Percentiles rank a stretch among this genome's conserved stretches.
Conservation (phyloP, 208 protist genomes). For the Leishmania gerbilli region DNA sequence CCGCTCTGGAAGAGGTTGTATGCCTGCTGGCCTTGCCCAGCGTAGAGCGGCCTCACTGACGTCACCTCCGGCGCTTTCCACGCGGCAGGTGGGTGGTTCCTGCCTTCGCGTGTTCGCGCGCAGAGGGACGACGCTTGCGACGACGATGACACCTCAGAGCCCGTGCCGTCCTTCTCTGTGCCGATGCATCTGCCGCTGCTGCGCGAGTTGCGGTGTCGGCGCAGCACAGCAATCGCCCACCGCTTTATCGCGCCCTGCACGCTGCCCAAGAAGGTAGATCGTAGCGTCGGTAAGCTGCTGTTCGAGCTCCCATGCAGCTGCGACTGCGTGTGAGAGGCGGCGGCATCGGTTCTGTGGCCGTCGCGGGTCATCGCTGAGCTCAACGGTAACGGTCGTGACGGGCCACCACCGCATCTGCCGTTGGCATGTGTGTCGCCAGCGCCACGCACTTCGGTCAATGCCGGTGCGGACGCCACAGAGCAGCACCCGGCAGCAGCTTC, state of each 20-base stretch:
- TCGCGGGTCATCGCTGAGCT: neutral
- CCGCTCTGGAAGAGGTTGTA: neutral
- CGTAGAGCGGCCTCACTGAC: slow-evolving; percentile 3
- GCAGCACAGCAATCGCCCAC: neutral
- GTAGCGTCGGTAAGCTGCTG: neutral
- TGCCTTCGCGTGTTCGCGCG: neutral
- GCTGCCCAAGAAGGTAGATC: neutral
- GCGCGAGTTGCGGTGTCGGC: neutral
- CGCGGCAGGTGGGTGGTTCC: neutral
- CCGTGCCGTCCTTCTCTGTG: neutral
- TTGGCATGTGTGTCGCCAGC: neutral
- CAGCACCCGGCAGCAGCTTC: neutral
- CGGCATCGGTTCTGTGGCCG: neutral
- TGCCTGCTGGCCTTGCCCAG: slow-evolving; percentile 2
- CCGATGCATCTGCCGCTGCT: neutral
- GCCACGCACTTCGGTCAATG: neutral
- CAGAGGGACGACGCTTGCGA: neutral
- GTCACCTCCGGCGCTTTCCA: neutral
- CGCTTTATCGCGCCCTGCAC: neutral
- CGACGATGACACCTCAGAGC: neutral
- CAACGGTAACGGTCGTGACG: neutral
- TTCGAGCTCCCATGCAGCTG: neutral
- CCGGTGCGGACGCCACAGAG: neutral
- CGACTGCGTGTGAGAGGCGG: neutral
- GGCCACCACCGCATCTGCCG: neutral